Evolutionary conservation across 768 basidiomycete species (phyloP).

Genomic region (Dacryopinax primogenitus): DNA sequence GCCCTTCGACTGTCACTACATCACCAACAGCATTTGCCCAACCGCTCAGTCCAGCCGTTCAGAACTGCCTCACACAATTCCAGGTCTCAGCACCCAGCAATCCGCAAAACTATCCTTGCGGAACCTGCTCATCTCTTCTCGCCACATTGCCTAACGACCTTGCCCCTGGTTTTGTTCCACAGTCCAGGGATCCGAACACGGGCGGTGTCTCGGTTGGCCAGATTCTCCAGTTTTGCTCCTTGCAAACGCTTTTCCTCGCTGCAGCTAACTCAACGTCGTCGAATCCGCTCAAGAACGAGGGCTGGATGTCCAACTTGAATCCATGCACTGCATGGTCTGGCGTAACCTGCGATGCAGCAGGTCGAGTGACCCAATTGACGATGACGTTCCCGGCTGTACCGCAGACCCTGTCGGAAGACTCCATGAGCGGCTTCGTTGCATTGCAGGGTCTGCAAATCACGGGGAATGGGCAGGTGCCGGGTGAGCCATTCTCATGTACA

Average conservation of each 20-base stretch:
- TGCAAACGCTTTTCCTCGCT: slow-evolving; percentile 34
- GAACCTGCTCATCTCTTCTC: slow-evolving; percentile 34
- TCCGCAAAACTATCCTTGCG: slow-evolving; percentile 37
- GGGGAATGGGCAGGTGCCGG: slow-evolving; percentile 34
- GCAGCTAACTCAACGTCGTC: slow-evolving; percentile 25
- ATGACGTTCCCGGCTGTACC: slow-evolving; percentile 39
- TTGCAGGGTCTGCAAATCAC: slow-evolving; percentile 31
- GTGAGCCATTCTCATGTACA: slow-evolving; percentile 22
- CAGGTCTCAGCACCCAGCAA: slow-evolving; percentile 34
- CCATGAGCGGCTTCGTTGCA: slow-evolving; percentile 29
- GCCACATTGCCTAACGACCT: slow-evolving; percentile 28
- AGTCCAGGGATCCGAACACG: slow-evolving; percentile 24
- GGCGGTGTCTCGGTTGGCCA: slow-evolving; percentile 29
- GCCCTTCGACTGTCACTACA: slow-evolving; percentile 17
- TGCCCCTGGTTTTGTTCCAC: slow-evolving; percentile 19
- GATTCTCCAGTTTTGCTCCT: slow-evolving; percentile 38
- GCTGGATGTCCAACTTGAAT: slow-evolving; percentile 36
- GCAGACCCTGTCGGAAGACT: slow-evolving; percentile 32
- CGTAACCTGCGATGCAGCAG: slow-evolving; percentile 33
- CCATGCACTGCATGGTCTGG: slow-evolving; percentile 38
- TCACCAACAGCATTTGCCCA: slow-evolving; percentile 18
- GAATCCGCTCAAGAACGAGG: slow-evolving; percentile 32
- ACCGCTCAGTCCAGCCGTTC: slow-evolving; percentile 30
- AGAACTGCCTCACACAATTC: slow-evolving; percentile 37
- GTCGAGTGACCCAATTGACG: slow-evolving; percentile 34